A percentile compares a stretch with the other conserved stretches of the same genome.
Conservation (phyloP, 2,329 filamentous ascomycete genomes). For the Clarireedia homoeocarpa region DNA sequence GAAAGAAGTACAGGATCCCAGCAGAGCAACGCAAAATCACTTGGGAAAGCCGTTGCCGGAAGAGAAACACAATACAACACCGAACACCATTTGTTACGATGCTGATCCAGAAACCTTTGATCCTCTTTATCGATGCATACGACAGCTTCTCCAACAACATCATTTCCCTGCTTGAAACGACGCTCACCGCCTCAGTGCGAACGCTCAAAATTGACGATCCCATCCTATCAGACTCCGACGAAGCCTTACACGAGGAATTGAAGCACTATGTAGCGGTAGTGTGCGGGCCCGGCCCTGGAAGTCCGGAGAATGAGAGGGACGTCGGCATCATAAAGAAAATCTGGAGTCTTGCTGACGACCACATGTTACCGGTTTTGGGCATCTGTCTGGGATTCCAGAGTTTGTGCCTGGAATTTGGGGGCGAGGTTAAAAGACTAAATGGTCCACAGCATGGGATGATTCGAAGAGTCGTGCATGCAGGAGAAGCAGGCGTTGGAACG, state of each 20-base stretch:
- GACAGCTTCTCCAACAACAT: constrained; percentile 98
- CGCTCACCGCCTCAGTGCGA: constrained; percentile 59
- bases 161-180: constrained; percentile 67
- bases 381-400: constrained; percentile 68
- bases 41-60: neutral
- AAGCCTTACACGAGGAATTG: constrained; percentile 43
- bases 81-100: constrained; percentile 16
- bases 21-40: neutral
- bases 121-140: constrained; percentile 91
- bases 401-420: constrained; percentile 51
- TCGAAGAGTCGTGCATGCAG: constrained; percentile 43
- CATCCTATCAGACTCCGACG: constrained; percentile 35
- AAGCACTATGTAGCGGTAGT: constrained; percentile 73
- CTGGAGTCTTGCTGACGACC: constrained; percentile 55
- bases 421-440: constrained; percentile 43
- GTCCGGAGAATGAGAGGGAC: constrained; percentile 63
- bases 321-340: constrained; percentile 74
- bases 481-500: constrained; percentile 14
- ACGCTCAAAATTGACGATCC: constrained; percentile 65
- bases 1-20: no score
- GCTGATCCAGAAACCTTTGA: constrained; percentile 31
- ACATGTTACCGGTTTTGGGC: constrained; percentile 68
- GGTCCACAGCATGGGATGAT: constrained; percentile 57
- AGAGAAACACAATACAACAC: neutral
- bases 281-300: constrained; percentile 83